Evolutionary conservation across 805 yeast species (phyloP).

Genomic region (Kuraishia hungarica): DNA sequence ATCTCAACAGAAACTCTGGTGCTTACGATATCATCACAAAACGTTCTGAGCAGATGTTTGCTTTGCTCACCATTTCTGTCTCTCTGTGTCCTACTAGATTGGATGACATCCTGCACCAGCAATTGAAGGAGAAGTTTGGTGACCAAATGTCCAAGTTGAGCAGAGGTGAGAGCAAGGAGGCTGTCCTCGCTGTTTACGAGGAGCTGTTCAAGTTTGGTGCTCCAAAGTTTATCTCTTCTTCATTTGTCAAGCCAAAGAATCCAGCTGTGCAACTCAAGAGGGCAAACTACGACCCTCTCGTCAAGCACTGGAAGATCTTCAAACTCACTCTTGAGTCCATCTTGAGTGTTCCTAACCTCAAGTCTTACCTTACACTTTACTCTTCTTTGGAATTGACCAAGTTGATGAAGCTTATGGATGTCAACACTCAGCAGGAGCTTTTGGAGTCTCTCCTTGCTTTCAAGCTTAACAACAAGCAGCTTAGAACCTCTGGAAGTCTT

Average conservation of each 20-base stretch:
- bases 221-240: constrained; percentile 37
- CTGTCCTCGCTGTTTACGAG: constrained; percentile 30
- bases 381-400: constrained; percentile 35
- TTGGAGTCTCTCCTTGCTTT: constrained; percentile 30
- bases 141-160: constrained; percentile 33
- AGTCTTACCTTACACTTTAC: constrained; percentile 36
- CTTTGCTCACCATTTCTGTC: constrained; percentile 35
- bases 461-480: constrained; percentile 36
- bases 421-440: constrained; percentile 18
- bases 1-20: constrained; percentile 28
- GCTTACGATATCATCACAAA: constrained; percentile 38
- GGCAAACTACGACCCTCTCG: constrained; percentile 29
- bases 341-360: constrained; percentile 29
- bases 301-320: constrained; percentile 33
- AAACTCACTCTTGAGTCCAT: constrained; percentile 30
- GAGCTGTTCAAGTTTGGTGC: constrained; percentile 37
- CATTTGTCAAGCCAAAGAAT: constrained; percentile 21
- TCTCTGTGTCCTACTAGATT: constrained; percentile 38
- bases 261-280: constrained; percentile 12
- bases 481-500: constrained; percentile 21
- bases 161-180: constrained; percentile 29
- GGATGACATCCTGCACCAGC: constrained; percentile 33
- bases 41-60: constrained; percentile 43
- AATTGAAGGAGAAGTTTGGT: constrained; percentile 37
- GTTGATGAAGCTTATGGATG: constrained; percentile 25